Conservation (phyloP, 2,329 filamentous ascomycete genomes). For the Colletotrichum tropicale region DNA sequence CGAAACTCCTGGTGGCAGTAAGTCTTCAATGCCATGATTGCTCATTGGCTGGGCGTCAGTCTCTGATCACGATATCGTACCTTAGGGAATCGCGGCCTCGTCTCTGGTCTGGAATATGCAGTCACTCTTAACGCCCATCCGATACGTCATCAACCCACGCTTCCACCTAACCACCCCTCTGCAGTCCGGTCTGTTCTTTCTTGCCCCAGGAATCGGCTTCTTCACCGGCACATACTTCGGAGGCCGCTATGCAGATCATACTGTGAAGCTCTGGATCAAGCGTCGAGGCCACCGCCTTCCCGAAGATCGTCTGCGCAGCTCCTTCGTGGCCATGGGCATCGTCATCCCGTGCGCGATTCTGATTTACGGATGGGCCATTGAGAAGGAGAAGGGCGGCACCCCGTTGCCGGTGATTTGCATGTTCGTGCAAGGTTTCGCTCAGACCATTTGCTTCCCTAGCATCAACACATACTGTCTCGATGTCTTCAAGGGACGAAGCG, state of each 20-base stretch:
- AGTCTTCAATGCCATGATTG: slow-evolving; percentile 41
- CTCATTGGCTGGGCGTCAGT: rapidly evolving
- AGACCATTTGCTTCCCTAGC: slow-evolving; percentile 72
- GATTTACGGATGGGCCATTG: slow-evolving; percentile 64
- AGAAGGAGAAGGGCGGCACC: slow-evolving; percentile 32
- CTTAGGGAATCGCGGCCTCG: slow-evolving; percentile 25
- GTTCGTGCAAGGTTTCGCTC: slow-evolving; percentile 72
- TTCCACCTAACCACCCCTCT: slow-evolving; percentile 68
- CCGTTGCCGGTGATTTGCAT: slow-evolving; percentile 67
- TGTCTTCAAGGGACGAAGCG: slow-evolving; percentile 9
- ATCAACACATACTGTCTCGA: slow-evolving; percentile 60
- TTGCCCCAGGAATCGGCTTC: slow-evolving; percentile 73
- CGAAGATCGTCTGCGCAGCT: slow-evolving; percentile 71
- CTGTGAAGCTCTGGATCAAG: slow-evolving; percentile 66
- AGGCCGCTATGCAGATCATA: slow-evolving; percentile 69
- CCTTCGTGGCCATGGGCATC: slow-evolving; percentile 63
- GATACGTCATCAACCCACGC: slow-evolving; percentile 73
- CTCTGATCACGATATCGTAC: rapidly evolving
- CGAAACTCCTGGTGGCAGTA: slow-evolving; percentile 65
- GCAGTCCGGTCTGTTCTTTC: slow-evolving; percentile 72
- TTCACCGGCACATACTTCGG: slow-evolving; percentile 70
- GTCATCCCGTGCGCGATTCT: slow-evolving; percentile 69
- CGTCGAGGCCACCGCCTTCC: slow-evolving; percentile 62
- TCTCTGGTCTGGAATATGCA: slow-evolving; percentile 77
- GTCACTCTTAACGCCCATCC: slow-evolving; percentile 68